These are phyloP conservation scores for Trichophyton mentagrophytes DNA, from an alignment of 2,329 filamentous ascomycete genomes.

Conservation along the genomic window DNA sequence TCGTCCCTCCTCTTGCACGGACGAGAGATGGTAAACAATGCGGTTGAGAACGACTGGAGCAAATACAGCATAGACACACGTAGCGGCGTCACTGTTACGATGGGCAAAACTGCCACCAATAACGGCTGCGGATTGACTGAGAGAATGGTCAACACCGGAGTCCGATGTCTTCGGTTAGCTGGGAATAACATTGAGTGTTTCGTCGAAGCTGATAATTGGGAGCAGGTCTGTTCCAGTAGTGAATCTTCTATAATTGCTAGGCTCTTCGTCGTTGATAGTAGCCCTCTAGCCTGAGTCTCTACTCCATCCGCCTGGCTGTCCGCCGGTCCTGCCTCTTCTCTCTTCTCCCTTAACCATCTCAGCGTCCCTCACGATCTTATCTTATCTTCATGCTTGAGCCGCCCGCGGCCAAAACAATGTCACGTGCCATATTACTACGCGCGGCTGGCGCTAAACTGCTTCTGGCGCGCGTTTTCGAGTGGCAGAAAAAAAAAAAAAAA, in stretches of 20 bases:
- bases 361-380: neutral
- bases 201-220: neutral
- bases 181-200: neutral
- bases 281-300: neutral
- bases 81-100: neutral
- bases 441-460: neutral
- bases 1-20: constrained; percentile 9
- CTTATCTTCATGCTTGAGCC: too few relatives aligned
- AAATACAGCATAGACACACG: neutral
- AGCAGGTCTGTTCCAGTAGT: neutral
- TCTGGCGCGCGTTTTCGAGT: neutral
- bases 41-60: constrained; percentile 9
- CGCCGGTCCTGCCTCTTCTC: too few relatives aligned
- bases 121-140: neutral
- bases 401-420: neutral
- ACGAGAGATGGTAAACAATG: constrained; percentile 9
- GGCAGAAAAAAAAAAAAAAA: neutral
- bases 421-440: neutral
- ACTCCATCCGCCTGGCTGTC: neutral
- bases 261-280: neutral
- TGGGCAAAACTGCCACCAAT: neutral
- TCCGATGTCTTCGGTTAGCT: neutral
- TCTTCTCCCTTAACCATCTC: neutral
- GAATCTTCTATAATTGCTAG: neutral
- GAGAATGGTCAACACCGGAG: neutral